Evolutionary conservation across 257 asterid genomes (phyloP).

Genomic region (Nicotiana knightiana): DNA sequence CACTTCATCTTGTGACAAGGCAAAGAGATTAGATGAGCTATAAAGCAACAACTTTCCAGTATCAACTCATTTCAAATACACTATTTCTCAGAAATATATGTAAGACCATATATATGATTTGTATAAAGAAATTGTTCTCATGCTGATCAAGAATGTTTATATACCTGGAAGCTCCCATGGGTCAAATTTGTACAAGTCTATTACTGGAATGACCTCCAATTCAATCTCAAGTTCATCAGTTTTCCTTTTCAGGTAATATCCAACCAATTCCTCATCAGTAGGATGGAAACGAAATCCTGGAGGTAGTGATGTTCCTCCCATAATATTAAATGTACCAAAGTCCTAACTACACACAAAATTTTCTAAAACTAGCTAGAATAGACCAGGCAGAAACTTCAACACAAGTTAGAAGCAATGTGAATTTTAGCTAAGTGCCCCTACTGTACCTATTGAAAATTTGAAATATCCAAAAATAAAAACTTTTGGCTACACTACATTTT

Average conservation of each 20-base stretch:
- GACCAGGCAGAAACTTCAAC: neutral
- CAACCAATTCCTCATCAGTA: slow-evolving; percentile 45
- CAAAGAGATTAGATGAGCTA: slow-evolving; percentile 10
- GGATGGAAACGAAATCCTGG: slow-evolving; percentile 58
- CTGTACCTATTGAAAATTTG: slow-evolving; percentile 36
- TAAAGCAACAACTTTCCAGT: slow-evolving; percentile 22
- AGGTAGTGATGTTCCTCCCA: slow-evolving; percentile 44
- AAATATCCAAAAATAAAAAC: slow-evolving; percentile 50
- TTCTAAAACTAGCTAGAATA: slow-evolving; percentile 4
- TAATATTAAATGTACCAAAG: neutral
- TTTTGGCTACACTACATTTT: slow-evolving; percentile 27
- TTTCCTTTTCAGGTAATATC: slow-evolving; percentile 45
- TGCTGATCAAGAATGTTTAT: slow-evolving; percentile 8
- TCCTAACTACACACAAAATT: neutral
- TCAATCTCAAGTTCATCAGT: slow-evolving; percentile 48
- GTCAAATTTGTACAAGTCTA: slow-evolving; percentile 43
- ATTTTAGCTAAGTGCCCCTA: slow-evolving; percentile 18
- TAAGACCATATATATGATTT: neutral
- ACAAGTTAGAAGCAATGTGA: neutral
- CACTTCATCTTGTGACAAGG: slow-evolving; percentile 2
- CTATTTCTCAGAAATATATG: neutral
- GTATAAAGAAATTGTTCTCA: neutral
- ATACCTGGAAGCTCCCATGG: slow-evolving; percentile 60
- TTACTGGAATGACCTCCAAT: slow-evolving; percentile 43
- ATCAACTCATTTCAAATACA: neutral